phyloP scores from a whole-genome alignment of 2,329 filamentous ascomycete genomes.

The Penicillium sp. region DNA sequence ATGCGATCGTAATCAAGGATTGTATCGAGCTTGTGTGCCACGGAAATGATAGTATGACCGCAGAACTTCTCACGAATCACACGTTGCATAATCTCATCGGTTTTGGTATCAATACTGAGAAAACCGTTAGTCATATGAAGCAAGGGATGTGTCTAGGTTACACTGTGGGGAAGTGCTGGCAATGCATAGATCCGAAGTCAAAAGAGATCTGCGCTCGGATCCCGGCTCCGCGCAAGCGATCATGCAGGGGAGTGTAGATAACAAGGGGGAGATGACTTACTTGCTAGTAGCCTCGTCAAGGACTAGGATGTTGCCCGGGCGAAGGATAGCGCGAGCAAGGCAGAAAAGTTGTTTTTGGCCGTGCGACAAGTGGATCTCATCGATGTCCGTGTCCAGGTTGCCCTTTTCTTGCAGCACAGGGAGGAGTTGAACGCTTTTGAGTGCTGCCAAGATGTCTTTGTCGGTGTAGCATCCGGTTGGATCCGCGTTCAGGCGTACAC shows the following conservation, averaged over 20 bases:
- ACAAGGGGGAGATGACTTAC: slow-evolving; percentile 18
- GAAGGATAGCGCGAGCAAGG: slow-evolving; percentile 60
- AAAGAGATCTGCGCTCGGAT: neutral
- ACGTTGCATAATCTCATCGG: slow-evolving; percentile 59
- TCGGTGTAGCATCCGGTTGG: slow-evolving; percentile 36
- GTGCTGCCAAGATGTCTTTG: slow-evolving; percentile 36
- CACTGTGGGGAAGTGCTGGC: neutral
- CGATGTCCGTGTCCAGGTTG: slow-evolving; percentile 46
- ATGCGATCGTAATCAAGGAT: slow-evolving; percentile 44
- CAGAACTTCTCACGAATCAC: slow-evolving; percentile 57
- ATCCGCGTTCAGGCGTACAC: slow-evolving; percentile 42
- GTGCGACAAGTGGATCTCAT: slow-evolving; percentile 53
- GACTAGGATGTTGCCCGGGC: slow-evolving; percentile 46
- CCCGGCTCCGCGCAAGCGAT: neutral
- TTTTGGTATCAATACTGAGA: slow-evolving; percentile 56
- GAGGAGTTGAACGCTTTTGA: slow-evolving; percentile 42
- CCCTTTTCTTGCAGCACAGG: slow-evolving; percentile 41
- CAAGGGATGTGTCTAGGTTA: slow-evolving; percentile 1
- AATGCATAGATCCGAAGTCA: neutral
- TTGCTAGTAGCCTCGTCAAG: slow-evolving; percentile 48
- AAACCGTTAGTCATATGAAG: slow-evolving; percentile 12
- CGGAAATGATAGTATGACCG: slow-evolving; percentile 60
- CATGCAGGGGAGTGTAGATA: neutral
- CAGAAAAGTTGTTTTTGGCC: slow-evolving; percentile 68
- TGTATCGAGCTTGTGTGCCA: slow-evolving; percentile 57